A percentile compares a stretch with the other conserved stretches of the same genome.
Conservation (phyloP, 2,329 filamentous ascomycete genomes). For the Xylaria digitata region DNA sequence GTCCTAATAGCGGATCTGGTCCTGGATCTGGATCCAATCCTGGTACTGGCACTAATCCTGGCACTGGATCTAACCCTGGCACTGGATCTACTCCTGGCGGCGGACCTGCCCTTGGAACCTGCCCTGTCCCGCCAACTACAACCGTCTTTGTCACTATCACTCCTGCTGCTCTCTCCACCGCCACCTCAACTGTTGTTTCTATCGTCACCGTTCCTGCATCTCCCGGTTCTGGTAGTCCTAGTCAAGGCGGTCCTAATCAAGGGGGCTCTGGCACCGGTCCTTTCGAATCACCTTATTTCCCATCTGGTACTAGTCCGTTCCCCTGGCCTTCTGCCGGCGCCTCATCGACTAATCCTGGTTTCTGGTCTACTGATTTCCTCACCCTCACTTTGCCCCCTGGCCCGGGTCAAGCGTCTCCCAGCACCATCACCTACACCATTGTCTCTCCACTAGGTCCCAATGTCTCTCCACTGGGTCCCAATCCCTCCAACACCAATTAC, state of each 20-base stretch:
- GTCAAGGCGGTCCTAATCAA: slow-evolving; percentile 37
- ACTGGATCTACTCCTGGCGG: slow-evolving; percentile 20
- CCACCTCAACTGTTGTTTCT: slow-evolving; percentile 49
- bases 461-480: slow-evolving; percentile 39
- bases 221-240: slow-evolving; percentile 36
- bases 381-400: slow-evolving; percentile 45
- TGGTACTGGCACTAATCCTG: too few species aligned
- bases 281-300: slow-evolving; percentile 36
- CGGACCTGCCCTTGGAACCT: slow-evolving; percentile 50
- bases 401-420: slow-evolving; percentile 39
- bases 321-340: slow-evolving; percentile 42
- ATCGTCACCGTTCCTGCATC: slow-evolving; percentile 46
- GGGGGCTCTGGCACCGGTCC: slow-evolving; percentile 34
- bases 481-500: slow-evolving; percentile 23
- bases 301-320: slow-evolving; percentile 38
- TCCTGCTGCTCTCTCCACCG: slow-evolving; percentile 49
- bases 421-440: slow-evolving; percentile 44
- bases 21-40: too few species aligned
- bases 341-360: slow-evolving; percentile 34
- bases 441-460: slow-evolving; percentile 39
- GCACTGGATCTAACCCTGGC: background rate
- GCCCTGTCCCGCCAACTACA: slow-evolving; percentile 54
- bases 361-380: slow-evolving; percentile 48
- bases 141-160: slow-evolving; percentile 63
- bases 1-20: slow-evolving; percentile 24